Conservation (phyloP, 2,329 filamentous ascomycete species). For the Colletotrichum sidae region DNA sequence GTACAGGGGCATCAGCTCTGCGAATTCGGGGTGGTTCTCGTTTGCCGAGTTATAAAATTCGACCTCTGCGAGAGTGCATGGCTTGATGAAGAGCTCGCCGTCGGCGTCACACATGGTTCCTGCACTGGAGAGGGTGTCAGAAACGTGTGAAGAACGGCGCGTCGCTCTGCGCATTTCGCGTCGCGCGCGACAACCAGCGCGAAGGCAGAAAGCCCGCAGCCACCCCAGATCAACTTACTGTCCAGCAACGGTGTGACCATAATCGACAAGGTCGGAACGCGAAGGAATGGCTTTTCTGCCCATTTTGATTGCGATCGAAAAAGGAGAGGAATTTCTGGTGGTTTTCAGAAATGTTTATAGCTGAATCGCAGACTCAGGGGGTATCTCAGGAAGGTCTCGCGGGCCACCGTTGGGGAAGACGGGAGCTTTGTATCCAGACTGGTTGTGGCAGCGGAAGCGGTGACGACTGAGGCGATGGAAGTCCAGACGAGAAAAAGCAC, state of each 20-base stretch:
- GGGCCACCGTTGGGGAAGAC: slow-evolving; percentile 11
- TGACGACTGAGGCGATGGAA: neutral
- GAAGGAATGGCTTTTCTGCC: slow-evolving; percentile 58
- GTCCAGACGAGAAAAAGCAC: neutral
- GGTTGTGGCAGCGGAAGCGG: neutral
- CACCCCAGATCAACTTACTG: slow-evolving; percentile 70
- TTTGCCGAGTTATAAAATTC: slow-evolving; percentile 85
- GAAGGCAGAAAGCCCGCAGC: neutral
- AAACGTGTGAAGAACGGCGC: neutral
- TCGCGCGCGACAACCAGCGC: neutral
- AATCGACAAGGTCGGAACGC: slow-evolving; percentile 72
- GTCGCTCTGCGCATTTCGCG: neutral
- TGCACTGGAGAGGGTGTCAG: slow-evolving; percentile 67
- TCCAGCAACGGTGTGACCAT: slow-evolving; percentile 82
- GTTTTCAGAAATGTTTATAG: slow-evolving; percentile 17
- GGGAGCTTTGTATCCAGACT: neutral
- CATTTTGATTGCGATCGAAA: slow-evolving; percentile 14
- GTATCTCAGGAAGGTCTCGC: slow-evolving; percentile 9
- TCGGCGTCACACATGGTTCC: slow-evolving; percentile 88
- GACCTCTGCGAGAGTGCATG: slow-evolving; percentile 87
- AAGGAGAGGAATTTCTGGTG: neutral
- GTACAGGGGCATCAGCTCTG: slow-evolving; percentile 84
- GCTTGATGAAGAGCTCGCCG: slow-evolving; percentile 92
- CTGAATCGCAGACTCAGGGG: slow-evolving; percentile 13
- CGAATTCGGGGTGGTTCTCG: slow-evolving; percentile 76